Percentiles rank a stretch among this genome's conserved stretches.
phyloP scores from a whole-genome alignment of 176 grass and related monocot species.

The Eleusine indica region DNA sequence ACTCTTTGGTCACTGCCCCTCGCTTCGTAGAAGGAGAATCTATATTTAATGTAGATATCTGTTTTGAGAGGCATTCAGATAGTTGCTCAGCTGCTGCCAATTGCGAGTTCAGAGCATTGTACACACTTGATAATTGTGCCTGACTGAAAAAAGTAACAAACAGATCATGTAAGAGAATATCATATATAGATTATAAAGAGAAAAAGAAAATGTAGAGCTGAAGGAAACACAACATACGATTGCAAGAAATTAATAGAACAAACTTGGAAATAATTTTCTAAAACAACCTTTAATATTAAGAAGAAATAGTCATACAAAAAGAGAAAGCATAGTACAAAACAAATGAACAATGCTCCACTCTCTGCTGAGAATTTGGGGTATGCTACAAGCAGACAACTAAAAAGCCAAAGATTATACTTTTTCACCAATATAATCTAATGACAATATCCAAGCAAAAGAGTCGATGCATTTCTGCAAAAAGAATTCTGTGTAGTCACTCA shows the following conservation, averaged over 20 bases:
- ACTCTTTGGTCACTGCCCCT: conserved; percentile 61
- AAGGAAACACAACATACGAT: not conserved
- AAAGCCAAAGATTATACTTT: conserved; percentile 8
- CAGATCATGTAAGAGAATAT: conserved; percentile 40
- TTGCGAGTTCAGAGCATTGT: conserved; percentile 88
- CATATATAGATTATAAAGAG: not conserved
- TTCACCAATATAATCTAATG: conserved; percentile 15
- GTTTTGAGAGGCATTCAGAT: conserved; percentile 81
- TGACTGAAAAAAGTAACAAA: conserved; percentile 59
- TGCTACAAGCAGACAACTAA: conserved; percentile 11
- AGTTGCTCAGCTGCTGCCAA: conserved; percentile 88
- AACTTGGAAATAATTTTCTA: not conserved
- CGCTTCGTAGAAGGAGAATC: conserved; percentile 58
- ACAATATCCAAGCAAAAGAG: not conserved
- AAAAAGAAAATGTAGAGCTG: not conserved
- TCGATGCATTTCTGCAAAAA: not conserved
- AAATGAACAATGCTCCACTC: not conserved
- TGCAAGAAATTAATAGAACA: not conserved
- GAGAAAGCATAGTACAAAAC: conserved; percentile 9
- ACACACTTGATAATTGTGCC: conserved; percentile 80
- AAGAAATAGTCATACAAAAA: not conserved
- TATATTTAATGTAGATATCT: conserved; percentile 81
- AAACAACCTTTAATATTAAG: conserved; percentile 4
- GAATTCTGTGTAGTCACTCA: not conserved
- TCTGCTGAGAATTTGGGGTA: not conserved